These are phyloP conservation scores for Micractinium sp. DNA, from an alignment of 139 green algal genomes.

Conservation along the genomic window DNA sequence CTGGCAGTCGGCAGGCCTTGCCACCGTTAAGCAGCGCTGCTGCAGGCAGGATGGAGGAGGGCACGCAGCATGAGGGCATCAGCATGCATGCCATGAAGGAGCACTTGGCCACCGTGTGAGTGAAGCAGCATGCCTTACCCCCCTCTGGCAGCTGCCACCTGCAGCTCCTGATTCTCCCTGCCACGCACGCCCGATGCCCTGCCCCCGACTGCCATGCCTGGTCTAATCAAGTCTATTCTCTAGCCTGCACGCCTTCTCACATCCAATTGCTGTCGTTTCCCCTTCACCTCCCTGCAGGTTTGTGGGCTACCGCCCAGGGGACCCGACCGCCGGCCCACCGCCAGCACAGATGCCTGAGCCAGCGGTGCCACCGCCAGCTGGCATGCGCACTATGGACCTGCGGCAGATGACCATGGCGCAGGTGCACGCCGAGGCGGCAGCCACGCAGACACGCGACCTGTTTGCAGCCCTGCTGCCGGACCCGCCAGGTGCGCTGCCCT, in stretches of 20 bases:
- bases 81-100: conserved; percentile 13
- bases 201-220: not conserved
- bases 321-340: conserved; percentile 19
- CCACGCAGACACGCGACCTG: conserved; percentile 11
- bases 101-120: conserved; percentile 26
- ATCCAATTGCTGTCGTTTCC: no score
- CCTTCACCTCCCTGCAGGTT: conserved; percentile 1
- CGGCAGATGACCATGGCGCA: not conserved
- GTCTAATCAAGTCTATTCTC: no score
- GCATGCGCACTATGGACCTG: conserved; percentile 11
- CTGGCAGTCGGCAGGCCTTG: not conserved
- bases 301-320: conserved; percentile 32
- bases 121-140: not conserved
- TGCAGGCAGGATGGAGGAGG: no score
- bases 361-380: not conserved
- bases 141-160: no score
- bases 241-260: not conserved
- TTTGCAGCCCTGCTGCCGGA: conserved; percentile 30
- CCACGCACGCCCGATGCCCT: not conserved
- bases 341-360: conserved; percentile 10
- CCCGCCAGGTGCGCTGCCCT: conserved; percentile 19
- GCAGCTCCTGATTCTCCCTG: no score
- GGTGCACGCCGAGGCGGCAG: conserved; percentile 7
- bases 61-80: not conserved
- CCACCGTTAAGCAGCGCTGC: not conserved